A percentile compares a stretch with the other conserved stretches of the same genome.
Conservation (phyloP, 768 basidiomycete species). For the Leccinum subgranulosum region DNA sequence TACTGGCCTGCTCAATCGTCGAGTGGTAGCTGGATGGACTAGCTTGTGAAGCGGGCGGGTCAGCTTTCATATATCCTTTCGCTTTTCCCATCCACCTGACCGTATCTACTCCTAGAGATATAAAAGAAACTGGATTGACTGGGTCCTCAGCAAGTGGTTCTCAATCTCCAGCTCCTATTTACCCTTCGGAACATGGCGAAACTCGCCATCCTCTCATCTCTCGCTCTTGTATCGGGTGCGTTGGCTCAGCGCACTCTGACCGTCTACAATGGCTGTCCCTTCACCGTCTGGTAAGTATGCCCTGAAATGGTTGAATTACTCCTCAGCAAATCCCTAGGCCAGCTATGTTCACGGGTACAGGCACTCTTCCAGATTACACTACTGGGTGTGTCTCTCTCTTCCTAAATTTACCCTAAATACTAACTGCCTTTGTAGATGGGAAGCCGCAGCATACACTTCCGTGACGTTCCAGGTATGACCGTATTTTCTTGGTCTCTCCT, state of each 20-base stretch:
- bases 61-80: not conserved
- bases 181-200: conserved; percentile 17
- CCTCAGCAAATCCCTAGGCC: conserved; percentile 36
- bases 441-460: conserved; percentile 25
- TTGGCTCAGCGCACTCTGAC: conserved; percentile 56
- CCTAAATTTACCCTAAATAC: not conserved
- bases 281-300: conserved; percentile 58
- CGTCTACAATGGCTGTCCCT: conserved; percentile 60
- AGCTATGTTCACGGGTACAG: conserved; percentile 60
- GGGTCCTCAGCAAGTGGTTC: not conserved
- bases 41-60: not conserved
- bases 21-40: not conserved
- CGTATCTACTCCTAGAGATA: not conserved
- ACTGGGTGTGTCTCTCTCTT: conserved; percentile 40
- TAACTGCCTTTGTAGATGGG: conserved; percentile 29
- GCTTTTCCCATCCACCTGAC: not conserved
- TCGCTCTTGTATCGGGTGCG: conserved; percentile 30
- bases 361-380: conserved; percentile 39
- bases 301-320: not conserved
- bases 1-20: not conserved
- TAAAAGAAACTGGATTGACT: conserved; percentile 11
- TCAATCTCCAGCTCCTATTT: not conserved
- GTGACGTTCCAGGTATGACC: conserved; percentile 26
- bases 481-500: not conserved
- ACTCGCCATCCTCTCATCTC: conserved; percentile 22